These are phyloP conservation scores for Apiotrichum gracile DNA, from an alignment of 1,284 basidiomycete genomes.

Conservation along the genomic window DNA sequence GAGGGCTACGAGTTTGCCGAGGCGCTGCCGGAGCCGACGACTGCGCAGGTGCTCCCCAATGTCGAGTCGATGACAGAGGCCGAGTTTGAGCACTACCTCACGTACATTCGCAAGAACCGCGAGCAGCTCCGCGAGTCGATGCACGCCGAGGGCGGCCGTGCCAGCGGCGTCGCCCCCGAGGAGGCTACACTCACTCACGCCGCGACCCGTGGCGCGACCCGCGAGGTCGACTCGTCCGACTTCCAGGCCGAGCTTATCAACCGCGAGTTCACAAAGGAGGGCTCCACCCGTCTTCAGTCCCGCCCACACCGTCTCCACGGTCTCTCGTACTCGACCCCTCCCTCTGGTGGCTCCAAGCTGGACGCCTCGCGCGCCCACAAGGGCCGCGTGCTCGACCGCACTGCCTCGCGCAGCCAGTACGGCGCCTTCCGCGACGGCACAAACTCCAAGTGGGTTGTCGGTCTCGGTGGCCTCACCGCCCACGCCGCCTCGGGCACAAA, in stretches of 20 bases:
- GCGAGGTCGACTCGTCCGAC: slow-evolving; percentile 12
- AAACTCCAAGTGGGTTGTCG: slow-evolving; percentile 33
- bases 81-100: slow-evolving; percentile 39
- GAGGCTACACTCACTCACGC: slow-evolving; percentile 14
- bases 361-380: slow-evolving; percentile 11
- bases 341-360: slow-evolving; percentile 7
- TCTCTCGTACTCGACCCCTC: slow-evolving; percentile 31
- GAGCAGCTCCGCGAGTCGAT: slow-evolving; percentile 11
- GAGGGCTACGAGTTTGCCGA: neutral
- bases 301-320: slow-evolving; percentile 34
- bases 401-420: slow-evolving; percentile 6
- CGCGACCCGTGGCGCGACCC: neutral
- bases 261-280: slow-evolving; percentile 6
- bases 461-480: slow-evolving; percentile 40
- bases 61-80: slow-evolving; percentile 38
- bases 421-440: slow-evolving; percentile 23
- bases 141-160: neutral
- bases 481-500: slow-evolving; percentile 8
- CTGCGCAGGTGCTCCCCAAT: slow-evolving; percentile 27
- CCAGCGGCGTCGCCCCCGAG: slow-evolving; percentile 2
- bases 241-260: slow-evolving; percentile 25
- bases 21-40: neutral
- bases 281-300: slow-evolving; percentile 19
- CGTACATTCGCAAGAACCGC: slow-evolving; percentile 24
- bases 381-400: slow-evolving; percentile 17